phyloP scores from a whole-genome alignment of 345 rosid species.

The Theobroma cacao region DNA sequence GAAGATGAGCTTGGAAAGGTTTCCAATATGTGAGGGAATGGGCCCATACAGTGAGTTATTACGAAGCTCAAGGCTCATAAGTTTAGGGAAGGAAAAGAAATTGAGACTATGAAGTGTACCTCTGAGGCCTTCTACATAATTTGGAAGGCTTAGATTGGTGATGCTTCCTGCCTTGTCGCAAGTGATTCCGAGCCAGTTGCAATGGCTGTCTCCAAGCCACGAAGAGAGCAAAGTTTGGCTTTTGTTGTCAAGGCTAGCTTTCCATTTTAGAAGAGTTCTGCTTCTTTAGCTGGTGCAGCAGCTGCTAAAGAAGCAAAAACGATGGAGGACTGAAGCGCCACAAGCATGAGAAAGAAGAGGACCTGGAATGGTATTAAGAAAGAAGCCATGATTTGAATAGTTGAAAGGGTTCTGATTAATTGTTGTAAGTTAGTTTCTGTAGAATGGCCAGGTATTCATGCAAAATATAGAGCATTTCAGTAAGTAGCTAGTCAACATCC shows the following conservation, averaged over 20 bases:
- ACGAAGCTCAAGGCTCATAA: not conserved
- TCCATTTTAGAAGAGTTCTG: not conserved
- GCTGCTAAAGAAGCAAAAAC: not conserved
- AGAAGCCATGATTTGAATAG: not conserved
- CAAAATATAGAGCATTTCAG: not conserved
- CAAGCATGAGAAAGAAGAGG: not conserved
- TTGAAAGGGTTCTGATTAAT: not conserved
- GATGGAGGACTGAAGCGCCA: not conserved
- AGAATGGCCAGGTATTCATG: not conserved
- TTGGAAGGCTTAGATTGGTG: too few species aligned
- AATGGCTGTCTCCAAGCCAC: not conserved
- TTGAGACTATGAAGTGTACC: constrained; percentile 18
- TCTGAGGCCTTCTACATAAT: not conserved
- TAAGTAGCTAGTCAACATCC: too few species aligned
- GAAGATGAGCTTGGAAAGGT: constrained; percentile 7
- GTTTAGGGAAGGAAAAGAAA: constrained; percentile 17
- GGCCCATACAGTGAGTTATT: constrained; percentile 17
- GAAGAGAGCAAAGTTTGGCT: not conserved
- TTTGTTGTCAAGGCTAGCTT: not conserved
- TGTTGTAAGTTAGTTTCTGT: not conserved
- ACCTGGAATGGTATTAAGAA: not conserved
- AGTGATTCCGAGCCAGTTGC: too few species aligned
- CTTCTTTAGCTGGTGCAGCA: not conserved
- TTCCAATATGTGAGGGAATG: constrained; percentile 21
- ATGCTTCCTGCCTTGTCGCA: too few species aligned